A percentile compares a stretch with the other conserved stretches of the same genome.
phyloP scores from a whole-genome alignment of 345 rosid species.

The Populus euphratica region DNA sequence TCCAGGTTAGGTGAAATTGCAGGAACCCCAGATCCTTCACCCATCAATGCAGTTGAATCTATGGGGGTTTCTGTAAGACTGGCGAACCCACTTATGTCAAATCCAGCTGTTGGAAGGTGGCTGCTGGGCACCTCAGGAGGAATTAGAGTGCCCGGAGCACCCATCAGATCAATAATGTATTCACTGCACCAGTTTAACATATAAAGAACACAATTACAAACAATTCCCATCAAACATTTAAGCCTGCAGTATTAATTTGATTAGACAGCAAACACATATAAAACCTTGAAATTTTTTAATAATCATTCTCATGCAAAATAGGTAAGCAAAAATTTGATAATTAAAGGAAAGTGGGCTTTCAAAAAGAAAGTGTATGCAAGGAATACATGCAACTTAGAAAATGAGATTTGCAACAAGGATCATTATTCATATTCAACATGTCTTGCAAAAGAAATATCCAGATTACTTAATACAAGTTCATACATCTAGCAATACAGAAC shows the following conservation, averaged over 20 bases:
- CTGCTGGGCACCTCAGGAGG: slow-evolving; percentile 84
- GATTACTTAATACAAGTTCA: not conserved
- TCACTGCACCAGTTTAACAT: slow-evolving; percentile 55
- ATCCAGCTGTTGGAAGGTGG: slow-evolving; percentile 51
- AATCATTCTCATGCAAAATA: not conserved
- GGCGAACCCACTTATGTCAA: slow-evolving; percentile 43
- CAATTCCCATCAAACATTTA: slow-evolving; percentile 8
- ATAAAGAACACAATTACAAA: slow-evolving; percentile 18
- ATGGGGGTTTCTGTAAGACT: slow-evolving; percentile 35
- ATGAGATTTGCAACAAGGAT: not conserved
- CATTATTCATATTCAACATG: not conserved
- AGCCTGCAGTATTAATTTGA: not conserved
- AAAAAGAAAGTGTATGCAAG: not conserved
- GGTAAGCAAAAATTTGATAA: not conserved
- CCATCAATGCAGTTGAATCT: slow-evolving; percentile 34
- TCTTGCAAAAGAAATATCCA: not conserved
- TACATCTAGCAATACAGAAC: not conserved
- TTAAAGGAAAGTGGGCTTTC: not conserved
- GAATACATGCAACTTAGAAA: not conserved
- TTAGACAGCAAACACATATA: not conserved
- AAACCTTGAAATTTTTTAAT: not conserved
- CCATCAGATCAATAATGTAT: slow-evolving; percentile 93
- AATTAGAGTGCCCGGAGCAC: slow-evolving; percentile 90
- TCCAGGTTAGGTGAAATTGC: slow-evolving; percentile 29
- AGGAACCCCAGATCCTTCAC: slow-evolving; percentile 32